Percentiles rank a stretch among this genome's conserved stretches.
Evolutionary conservation across 2,329 filamentous ascomycete species (phyloP).

Genomic region (Phyllosticta citrichinensis): DNA sequence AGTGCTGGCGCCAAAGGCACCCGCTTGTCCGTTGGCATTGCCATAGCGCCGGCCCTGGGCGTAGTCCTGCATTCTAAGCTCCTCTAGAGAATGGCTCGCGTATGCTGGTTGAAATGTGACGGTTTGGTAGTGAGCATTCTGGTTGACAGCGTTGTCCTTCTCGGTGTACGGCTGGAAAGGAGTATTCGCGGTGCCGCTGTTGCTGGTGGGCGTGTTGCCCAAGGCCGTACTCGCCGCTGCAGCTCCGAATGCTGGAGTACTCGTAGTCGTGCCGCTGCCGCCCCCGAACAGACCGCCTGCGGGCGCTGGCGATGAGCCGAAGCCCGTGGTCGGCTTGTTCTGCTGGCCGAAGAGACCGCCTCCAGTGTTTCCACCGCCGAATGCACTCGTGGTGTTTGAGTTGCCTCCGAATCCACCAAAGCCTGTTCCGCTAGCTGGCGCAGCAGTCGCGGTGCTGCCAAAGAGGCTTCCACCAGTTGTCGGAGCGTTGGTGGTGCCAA

Average conservation of each 20-base stretch:
- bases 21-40: slow-evolving; percentile 68
- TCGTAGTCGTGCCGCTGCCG: slow-evolving; percentile 28
- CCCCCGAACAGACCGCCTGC: slow-evolving; percentile 24
- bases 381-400: slow-evolving; percentile 13
- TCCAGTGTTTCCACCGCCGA: slow-evolving; percentile 18
- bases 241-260: slow-evolving; percentile 32
- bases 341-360: slow-evolving; percentile 28
- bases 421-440: slow-evolving; percentile 13
- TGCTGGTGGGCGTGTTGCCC: slow-evolving; percentile 32
- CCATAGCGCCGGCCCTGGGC: slow-evolving; percentile 75
- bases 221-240: slow-evolving; percentile 27
- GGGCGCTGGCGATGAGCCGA: slow-evolving; percentile 32
- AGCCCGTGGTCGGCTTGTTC: slow-evolving; percentile 38
- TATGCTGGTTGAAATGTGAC: slow-evolving; percentile 71
- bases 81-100: slow-evolving; percentile 80
- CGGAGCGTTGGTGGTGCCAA: slow-evolving; percentile 13
- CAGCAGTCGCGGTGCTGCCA: slow-evolving; percentile 14
- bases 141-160: slow-evolving; percentile 51
- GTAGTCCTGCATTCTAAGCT: slow-evolving; percentile 65
- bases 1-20: slow-evolving; percentile 66
- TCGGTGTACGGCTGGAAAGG: slow-evolving; percentile 61
- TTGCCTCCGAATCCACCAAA: slow-evolving; percentile 16
- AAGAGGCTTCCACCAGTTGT: slow-evolving; percentile 17
- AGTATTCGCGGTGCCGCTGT: slow-evolving; percentile 53
- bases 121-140: slow-evolving; percentile 63